Evolutionary conservation across 179 eudicot genomes (phyloP).

Genomic region (Camellia oleifera): DNA sequence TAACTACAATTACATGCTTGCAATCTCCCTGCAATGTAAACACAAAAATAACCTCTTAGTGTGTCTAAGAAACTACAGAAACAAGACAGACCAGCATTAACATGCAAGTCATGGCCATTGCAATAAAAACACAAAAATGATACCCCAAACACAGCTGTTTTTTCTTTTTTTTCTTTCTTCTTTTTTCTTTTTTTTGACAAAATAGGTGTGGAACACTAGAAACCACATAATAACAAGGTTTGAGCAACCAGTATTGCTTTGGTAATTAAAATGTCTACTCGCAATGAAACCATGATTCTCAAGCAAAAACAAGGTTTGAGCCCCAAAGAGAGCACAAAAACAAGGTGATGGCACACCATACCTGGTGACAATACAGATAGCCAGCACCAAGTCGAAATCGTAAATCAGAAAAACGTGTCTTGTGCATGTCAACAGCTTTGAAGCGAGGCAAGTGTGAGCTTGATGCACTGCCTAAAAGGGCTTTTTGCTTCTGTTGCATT

Average conservation of each 20-base stretch:
- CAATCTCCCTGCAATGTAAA: slow-evolving; percentile 62
- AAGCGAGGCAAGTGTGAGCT: slow-evolving; percentile 50
- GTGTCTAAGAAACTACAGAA: not conserved
- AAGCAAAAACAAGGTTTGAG: not conserved
- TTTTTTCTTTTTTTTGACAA: not conserved
- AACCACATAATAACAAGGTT: not conserved
- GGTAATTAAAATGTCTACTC: no score
- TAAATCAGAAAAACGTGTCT: slow-evolving; percentile 65
- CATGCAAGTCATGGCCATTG: not conserved
- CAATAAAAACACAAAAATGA: not conserved
- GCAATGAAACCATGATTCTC: not conserved
- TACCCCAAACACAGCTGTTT: not conserved
- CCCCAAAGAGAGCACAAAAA: not conserved
- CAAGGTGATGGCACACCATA: slow-evolving; percentile 17
- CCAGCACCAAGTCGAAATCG: slow-evolving; percentile 80
- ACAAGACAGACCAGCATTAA: not conserved
- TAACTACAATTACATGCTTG: slow-evolving; percentile 67
- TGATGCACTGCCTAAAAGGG: slow-evolving; percentile 29
- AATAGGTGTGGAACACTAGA: not conserved
- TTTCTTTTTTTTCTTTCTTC: not conserved
- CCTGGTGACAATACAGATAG: slow-evolving; percentile 93
- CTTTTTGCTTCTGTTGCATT: slow-evolving; percentile 41
- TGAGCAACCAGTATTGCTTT: not conserved
- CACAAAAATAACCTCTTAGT: not conserved
- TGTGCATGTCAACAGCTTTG: slow-evolving; percentile 61